Percentiles rank a stretch among this genome's conserved stretches.
Evolutionary conservation across 306 rosid species (phyloP).

Genomic region (Vigna mungo): DNA sequence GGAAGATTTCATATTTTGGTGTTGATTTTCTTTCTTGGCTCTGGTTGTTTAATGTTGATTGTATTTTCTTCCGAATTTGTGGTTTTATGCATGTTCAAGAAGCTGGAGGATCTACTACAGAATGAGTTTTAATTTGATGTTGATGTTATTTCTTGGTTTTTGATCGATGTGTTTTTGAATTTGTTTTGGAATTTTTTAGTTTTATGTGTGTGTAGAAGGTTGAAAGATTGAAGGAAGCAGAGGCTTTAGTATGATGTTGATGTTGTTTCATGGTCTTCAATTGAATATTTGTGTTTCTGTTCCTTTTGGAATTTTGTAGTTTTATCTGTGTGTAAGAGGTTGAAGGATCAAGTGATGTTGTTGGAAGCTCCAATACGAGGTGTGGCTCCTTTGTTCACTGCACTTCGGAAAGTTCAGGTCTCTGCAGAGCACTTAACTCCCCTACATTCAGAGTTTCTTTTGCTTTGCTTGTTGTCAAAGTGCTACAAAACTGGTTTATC

Average conservation of each 20-base stretch:
- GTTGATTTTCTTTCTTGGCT: background rate
- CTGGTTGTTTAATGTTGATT: background rate
- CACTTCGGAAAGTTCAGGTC: constrained; percentile 73
- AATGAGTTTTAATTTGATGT: background rate
- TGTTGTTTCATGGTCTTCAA: no score
- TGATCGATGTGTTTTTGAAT: background rate
- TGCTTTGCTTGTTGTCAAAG: constrained; percentile 85
- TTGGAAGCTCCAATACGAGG: constrained; percentile 88
- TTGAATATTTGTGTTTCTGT: no score
- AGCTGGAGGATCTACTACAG: constrained; percentile 52
- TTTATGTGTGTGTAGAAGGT: constrained; percentile 75
- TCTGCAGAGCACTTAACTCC: constrained; percentile 78
- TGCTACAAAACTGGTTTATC: constrained; percentile 87
- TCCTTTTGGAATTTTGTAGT: constrained; percentile 47
- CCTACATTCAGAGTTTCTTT: constrained; percentile 85
- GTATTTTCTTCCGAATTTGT: background rate
- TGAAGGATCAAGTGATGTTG: constrained; percentile 74
- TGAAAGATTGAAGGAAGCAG: constrained; percentile 53
- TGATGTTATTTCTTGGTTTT: background rate
- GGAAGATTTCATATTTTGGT: no score
- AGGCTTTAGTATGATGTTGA: no score
- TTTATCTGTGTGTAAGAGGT: constrained; percentile 76
- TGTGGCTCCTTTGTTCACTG: constrained; percentile 80
- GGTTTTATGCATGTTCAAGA: constrained; percentile 52
- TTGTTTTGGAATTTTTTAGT: constrained; percentile 51